Percentiles rank a stretch among this genome's conserved stretches.
Conservation (phyloP, 768 basidiomycete genomes). For the Clitopilus hobsonii region DNA sequence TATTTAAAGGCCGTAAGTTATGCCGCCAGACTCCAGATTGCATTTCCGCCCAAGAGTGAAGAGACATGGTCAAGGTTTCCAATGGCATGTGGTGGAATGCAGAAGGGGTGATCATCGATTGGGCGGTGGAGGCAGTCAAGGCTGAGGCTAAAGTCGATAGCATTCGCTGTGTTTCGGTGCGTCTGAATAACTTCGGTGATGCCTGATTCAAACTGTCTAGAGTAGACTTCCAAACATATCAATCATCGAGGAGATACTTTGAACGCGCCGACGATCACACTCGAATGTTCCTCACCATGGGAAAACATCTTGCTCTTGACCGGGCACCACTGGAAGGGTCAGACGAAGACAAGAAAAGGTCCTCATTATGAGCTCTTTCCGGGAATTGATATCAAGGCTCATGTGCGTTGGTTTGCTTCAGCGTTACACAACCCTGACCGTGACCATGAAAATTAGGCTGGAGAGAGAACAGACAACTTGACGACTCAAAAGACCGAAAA, state of each 20-base stretch:
- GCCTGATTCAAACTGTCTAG: not conserved
- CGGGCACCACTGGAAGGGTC: conserved; percentile 25
- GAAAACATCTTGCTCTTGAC: conserved; percentile 26
- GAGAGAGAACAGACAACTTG: conserved; percentile 12
- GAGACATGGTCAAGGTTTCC: conserved; percentile 19
- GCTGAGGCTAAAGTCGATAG: conserved; percentile 14
- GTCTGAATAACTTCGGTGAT: conserved; percentile 4
- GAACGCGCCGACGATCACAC: conserved; percentile 25
- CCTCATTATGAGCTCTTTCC: conserved; percentile 27
- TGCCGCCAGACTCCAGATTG: no score
- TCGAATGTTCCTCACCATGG: conserved; percentile 25
- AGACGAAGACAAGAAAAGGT: conserved; percentile 13
- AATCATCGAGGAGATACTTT: conserved; percentile 28
- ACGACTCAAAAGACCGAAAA: conserved; percentile 16
- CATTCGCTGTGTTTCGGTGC: conserved; percentile 24
- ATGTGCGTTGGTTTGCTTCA: conserved; percentile 10
- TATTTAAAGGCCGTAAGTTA: no score
- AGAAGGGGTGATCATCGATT: conserved; percentile 21
- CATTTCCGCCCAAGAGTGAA: no score
- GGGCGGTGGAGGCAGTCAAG: conserved; percentile 25
- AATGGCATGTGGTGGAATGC: conserved; percentile 26
- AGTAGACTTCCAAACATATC: conserved; percentile 22
- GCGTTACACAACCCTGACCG: not conserved
- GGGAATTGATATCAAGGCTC: conserved; percentile 13
- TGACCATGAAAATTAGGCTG: conserved; percentile 3